Base-by-base conservation (phyloP, 2,329 filamentous ascomycete species). In the Penicillium sp. region DNA sequence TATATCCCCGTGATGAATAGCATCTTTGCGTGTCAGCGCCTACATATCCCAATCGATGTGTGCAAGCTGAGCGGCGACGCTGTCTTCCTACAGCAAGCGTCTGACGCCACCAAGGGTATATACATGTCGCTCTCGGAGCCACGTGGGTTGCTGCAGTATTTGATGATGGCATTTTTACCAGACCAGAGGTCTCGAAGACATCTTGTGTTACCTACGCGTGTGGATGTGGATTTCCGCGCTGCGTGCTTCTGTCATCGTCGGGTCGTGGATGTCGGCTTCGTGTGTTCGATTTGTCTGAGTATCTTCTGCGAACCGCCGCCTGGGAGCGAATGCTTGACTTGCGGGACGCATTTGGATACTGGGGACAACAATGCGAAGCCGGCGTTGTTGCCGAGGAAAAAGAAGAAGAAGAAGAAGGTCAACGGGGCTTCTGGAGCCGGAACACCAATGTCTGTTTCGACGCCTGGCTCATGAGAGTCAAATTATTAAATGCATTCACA, bases 1-100 rank as follows among this genome's bases (percentile, higher is more conserved):
- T 99, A 99, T 77, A 99, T 99, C 52, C 89, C 93, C 0, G 94
- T 96, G 63, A 99, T 99, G 94, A 99, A 99, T 76, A 85, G 88
- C 65, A 96, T 97, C 57, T 99, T 99, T 74, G 94, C 94, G 2
- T 94, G 93, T 55, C 90, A 96, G 67, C 87, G 93, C 60, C 83
- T 92, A 51, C 85, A 85, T 64, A 91, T 99, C 59, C 90, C 92
- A 22, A 92, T 99, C 66, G 94, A 99, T 72, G 93, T 96, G 32
- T 83, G 96, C 56, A 89, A 95, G 61, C 81, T 99, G 11, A 86
- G 88, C 40, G 91, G 90, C 21, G 85, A 91, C 63, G 90, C 93
- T 0, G 92, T 96, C 10, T 95, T 99, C 72, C 80, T 99, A 45
- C 93, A 99, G 70, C 94, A 99, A 75, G 94, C 94, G 27, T 85